phyloP scores from a whole-genome alignment of 257 asterid species.

The Paulownia fortunei region DNA sequence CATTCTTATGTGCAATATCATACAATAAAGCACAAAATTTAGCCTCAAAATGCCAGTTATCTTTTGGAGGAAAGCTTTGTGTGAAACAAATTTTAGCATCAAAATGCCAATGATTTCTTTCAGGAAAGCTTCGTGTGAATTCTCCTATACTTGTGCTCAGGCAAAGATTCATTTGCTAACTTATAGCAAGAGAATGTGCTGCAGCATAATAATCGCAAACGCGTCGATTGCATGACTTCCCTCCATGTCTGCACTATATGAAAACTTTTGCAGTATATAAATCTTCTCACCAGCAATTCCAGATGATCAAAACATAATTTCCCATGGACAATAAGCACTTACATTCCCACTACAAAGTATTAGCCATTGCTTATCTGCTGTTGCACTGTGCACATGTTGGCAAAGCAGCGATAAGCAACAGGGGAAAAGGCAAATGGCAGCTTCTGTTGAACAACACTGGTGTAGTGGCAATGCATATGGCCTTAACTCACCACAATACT shows the following conservation, averaged over 20 bases:
- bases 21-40: background rate
- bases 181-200: background rate
- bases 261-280: slow-evolving; percentile 24
- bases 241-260: too few relatives aligned
- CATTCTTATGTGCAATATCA: background rate
- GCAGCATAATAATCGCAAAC: background rate
- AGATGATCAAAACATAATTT: background rate
- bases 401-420: background rate
- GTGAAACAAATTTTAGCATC: slow-evolving; percentile 12
- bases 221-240: slow-evolving; percentile 22
- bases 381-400: background rate
- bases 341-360: slow-evolving; percentile 22
- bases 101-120: slow-evolving; percentile 2
- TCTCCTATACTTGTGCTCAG: slow-evolving; percentile 15
- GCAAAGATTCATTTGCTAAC: slow-evolving; percentile 27
- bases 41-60: background rate
- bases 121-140: slow-evolving; percentile 37
- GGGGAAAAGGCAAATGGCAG: slow-evolving; percentile 55
- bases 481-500: slow-evolving; percentile 59
- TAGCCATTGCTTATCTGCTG: slow-evolving; percentile 21
- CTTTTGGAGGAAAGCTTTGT: slow-evolving; percentile 33
- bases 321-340: slow-evolving; percentile 38
- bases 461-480: slow-evolving; percentile 74
- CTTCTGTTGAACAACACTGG: slow-evolving; percentile 59
- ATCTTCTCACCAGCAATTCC: background rate